phyloP scores from a whole-genome alignment of 331 rosid species.

The Malus hybrid region DNA sequence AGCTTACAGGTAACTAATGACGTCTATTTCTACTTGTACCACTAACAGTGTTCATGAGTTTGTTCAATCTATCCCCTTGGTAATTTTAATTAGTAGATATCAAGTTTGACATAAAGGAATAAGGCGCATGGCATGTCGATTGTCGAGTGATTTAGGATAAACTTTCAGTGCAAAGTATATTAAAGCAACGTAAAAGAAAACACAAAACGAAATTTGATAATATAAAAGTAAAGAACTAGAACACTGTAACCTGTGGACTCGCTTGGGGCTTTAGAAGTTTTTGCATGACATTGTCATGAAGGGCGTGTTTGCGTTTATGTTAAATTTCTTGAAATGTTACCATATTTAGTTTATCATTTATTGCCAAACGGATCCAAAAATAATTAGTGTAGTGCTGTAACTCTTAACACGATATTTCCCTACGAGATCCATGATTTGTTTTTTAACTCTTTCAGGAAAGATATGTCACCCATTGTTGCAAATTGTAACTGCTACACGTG shows the following conservation, averaged over 20 bases:
- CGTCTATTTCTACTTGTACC: background rate
- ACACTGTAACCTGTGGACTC: background rate
- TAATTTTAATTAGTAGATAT: background rate
- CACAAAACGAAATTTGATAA: background rate
- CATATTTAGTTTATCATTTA: background rate
- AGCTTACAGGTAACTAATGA: constrained; percentile 42
- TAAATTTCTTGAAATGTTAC: background rate
- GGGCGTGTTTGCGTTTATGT: background rate
- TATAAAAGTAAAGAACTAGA: background rate
- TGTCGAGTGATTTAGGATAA: background rate
- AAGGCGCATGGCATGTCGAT: background rate
- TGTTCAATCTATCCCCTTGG: background rate
- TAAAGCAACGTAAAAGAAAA: background rate
- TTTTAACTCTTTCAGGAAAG: constrained; percentile 46
- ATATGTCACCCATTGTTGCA: constrained; percentile 50
- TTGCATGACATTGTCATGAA: background rate
- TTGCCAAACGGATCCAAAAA: background rate
- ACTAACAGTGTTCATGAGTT: background rate
- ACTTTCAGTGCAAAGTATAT: background rate
- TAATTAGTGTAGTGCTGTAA: background rate
- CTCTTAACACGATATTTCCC: background rate
- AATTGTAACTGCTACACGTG: constrained; percentile 82
- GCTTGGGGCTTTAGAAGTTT: background rate
- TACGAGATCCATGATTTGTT: background rate
- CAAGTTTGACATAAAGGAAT: background rate